Evolutionary conservation across 2,329 filamentous ascomycete species (phyloP).

Genomic region (Phialophora macrospora): DNA sequence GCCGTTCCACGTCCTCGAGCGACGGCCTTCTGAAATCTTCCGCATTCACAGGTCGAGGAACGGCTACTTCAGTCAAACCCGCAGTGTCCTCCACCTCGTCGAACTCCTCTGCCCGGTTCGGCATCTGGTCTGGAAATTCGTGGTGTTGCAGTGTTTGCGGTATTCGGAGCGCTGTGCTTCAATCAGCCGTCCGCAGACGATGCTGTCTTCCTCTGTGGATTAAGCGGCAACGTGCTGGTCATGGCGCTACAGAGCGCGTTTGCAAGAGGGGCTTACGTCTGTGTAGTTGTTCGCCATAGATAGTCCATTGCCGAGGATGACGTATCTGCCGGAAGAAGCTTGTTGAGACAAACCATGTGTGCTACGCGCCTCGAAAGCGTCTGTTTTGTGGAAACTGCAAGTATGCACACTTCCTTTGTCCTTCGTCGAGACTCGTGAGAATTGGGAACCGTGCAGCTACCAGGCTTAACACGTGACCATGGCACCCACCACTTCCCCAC

Average conservation of each 20-base stretch:
- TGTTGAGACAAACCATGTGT: not conserved
- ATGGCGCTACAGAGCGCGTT: not conserved
- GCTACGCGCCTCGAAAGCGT: not conserved
- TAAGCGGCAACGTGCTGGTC: not conserved
- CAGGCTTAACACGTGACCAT: not conserved
- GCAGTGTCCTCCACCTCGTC: slow-evolving; percentile 6
- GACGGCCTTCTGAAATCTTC: slow-evolving; percentile 21
- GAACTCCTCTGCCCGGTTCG: not conserved
- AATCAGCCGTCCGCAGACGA: not conserved
- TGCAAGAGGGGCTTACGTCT: not conserved
- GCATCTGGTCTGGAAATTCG: not conserved
- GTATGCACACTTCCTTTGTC: not conserved
- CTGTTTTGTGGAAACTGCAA: not conserved
- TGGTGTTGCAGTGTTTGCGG: not conserved
- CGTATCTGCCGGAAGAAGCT: not conserved
- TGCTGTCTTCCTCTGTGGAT: not conserved
- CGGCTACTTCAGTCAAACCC: slow-evolving; percentile 21
- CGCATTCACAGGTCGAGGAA: slow-evolving; percentile 11
- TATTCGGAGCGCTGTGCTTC: not conserved
- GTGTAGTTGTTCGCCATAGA: not conserved
- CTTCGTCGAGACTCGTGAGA: not conserved
- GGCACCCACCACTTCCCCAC: too few relatives aligned
- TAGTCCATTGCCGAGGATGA: not conserved
- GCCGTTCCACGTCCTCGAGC: slow-evolving; percentile 17
- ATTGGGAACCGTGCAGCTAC: too few relatives aligned